These are phyloP conservation scores for Croton laevigatus DNA, from an alignment of 441 rosid genomes.

Conservation along the genomic window DNA sequence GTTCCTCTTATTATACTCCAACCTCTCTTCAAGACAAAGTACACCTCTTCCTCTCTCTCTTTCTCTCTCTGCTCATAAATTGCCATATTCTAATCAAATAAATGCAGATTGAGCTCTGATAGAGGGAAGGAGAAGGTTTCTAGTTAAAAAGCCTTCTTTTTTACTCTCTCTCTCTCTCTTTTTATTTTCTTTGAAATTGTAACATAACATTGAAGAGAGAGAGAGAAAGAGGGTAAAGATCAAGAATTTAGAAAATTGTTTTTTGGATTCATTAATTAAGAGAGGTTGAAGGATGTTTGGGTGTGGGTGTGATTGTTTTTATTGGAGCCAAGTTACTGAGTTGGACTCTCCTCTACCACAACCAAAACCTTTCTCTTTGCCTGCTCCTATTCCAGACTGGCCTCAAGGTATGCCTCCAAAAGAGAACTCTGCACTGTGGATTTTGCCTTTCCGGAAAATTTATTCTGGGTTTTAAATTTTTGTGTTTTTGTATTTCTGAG, in stretches of 20 bases:
- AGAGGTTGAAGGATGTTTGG: constrained; percentile 39
- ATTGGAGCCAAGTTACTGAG: constrained; percentile 48
- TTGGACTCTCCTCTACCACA: constrained; percentile 14
- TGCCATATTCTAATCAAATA: not conserved
- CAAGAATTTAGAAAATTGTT: constrained; percentile 22
- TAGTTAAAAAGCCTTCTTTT: not conserved
- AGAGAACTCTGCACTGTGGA: not conserved
- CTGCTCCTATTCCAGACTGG: constrained; percentile 62
- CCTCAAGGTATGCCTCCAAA: constrained; percentile 52
- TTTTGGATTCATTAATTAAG: constrained; percentile 5
- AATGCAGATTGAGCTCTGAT: not conserved
- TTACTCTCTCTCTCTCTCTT: not conserved
- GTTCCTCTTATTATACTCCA: not conserved
- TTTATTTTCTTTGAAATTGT: not conserved
- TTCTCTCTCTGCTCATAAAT: not conserved
- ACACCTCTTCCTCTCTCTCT: not conserved
- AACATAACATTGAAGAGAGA: constrained; percentile 6
- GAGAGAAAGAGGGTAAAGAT: constrained; percentile 5
- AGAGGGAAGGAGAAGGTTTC: not conserved
- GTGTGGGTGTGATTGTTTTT: constrained; percentile 62
- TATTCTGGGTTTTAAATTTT: not conserved
- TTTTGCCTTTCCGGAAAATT: not conserved
- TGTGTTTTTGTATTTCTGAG: not conserved
- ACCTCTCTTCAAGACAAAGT: not conserved
- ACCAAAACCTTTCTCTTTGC: constrained; percentile 58